These are phyloP conservation scores for Thelonectria discophora DNA, from an alignment of 2,329 filamentous ascomycete genomes.

Conservation along the genomic window DNA sequence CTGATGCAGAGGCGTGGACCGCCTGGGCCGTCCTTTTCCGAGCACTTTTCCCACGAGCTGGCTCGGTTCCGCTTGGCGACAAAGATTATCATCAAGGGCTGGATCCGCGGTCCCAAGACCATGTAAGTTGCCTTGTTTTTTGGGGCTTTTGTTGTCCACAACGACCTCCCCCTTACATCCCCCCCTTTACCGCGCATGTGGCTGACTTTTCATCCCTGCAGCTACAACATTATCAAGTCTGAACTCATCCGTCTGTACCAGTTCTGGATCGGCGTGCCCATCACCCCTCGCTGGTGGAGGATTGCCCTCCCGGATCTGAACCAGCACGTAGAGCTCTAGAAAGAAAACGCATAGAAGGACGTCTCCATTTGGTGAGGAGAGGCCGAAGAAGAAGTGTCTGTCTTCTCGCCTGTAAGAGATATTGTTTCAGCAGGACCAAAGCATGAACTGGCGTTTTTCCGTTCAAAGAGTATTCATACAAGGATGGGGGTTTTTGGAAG, in stretches of 20 bases:
- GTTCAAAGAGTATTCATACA: background rate
- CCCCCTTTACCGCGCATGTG: background rate
- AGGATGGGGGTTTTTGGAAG: too few relatives aligned
- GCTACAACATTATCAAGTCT: slow-evolving; percentile 54
- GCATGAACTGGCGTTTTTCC: background rate
- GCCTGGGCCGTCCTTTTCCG: slow-evolving; percentile 51
- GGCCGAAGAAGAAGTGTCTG: too few relatives aligned
- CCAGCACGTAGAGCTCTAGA: slow-evolving; percentile 50
- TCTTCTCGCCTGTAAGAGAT: too few relatives aligned
- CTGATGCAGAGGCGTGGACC: slow-evolving; percentile 45
- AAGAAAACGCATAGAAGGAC: slow-evolving; percentile 18
- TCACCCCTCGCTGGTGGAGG: slow-evolving; percentile 58
- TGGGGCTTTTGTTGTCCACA: too few relatives aligned
- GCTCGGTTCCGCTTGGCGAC: slow-evolving; percentile 68
- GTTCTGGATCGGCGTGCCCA: slow-evolving; percentile 62
- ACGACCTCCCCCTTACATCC: too few relatives aligned
- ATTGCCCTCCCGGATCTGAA: slow-evolving; percentile 54
- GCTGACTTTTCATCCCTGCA: slow-evolving; percentile 33
- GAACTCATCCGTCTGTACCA: slow-evolving; percentile 60
- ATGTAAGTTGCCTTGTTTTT: too few relatives aligned
- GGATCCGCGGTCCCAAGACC: slow-evolving; percentile 72
- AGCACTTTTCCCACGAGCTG: slow-evolving; percentile 72
- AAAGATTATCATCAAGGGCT: slow-evolving; percentile 74
- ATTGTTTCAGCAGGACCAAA: too few relatives aligned
- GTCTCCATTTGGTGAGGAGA: too few relatives aligned